Percentiles rank a stretch among this genome's conserved stretches.
Conservation (phyloP, 257 asterid species). For the Eucommia ulmoides region DNA sequence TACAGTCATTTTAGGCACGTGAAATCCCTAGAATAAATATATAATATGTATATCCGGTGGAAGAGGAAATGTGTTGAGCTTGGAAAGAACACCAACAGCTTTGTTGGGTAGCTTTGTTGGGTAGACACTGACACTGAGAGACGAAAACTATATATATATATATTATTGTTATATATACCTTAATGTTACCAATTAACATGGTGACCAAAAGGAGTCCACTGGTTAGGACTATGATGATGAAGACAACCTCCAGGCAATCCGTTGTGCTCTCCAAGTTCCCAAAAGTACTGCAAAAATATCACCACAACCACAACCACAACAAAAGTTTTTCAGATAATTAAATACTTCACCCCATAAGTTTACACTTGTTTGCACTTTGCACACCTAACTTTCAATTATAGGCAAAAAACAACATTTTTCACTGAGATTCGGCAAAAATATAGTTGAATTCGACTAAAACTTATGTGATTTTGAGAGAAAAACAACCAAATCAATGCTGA, state of each 20-base stretch:
- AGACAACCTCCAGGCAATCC: constrained; percentile 86
- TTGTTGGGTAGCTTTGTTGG: no score
- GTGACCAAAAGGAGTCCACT: constrained; percentile 83
- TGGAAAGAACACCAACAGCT: no score
- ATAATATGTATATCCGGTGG: no score
- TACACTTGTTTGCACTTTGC: no score
- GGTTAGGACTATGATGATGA: constrained; percentile 82
- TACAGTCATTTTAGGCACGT: no score
- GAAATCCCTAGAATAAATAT: no score
- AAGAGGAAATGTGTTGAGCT: no score
- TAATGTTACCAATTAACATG: constrained; percentile 97
- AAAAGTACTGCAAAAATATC: constrained; percentile 93
- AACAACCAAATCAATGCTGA: neutral
- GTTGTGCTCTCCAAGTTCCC: constrained; percentile 97
- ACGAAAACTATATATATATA: neutral
- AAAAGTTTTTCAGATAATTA: no score
- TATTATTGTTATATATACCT: constrained; percentile 36
- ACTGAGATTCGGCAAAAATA: neutral
- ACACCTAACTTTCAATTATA: no score
- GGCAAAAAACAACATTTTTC: no score
- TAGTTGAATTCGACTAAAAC: neutral
- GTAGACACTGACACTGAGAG: neutral
- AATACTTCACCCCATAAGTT: no score
- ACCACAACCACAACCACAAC: no score
- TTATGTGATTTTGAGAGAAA: neutral